Evolutionary conservation across 2,329 filamentous ascomycete species (phyloP).

Genomic region (Lithohypha guttulata): DNA sequence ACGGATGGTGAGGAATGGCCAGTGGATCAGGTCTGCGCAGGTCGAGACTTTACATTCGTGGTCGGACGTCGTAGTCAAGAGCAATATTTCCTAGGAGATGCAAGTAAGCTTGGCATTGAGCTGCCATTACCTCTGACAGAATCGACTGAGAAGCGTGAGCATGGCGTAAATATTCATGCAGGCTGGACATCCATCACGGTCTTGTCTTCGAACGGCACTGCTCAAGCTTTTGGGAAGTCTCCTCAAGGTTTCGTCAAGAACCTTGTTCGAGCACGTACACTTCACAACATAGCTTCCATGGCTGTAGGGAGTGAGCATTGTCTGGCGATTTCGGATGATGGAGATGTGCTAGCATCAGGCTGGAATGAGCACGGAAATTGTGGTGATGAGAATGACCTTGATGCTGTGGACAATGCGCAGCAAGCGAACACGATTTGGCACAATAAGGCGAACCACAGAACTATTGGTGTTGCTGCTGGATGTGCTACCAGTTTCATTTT

Average conservation of each 20-base stretch:
- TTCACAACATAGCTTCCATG: slow-evolving; percentile 53
- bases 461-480: slow-evolving; percentile 63
- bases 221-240: slow-evolving; percentile 70
- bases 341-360: slow-evolving; percentile 72
- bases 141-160: background rate
- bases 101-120: background rate
- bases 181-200: background rate
- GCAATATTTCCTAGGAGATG: background rate
- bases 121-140: background rate
- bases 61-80: slow-evolving; percentile 32
- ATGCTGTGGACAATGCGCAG: slow-evolving; percentile 51
- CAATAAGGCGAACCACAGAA: slow-evolving; percentile 24
- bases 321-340: slow-evolving; percentile 56
- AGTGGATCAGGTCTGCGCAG: slow-evolving; percentile 61
- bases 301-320: slow-evolving; percentile 83
- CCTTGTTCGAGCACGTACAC: too few species aligned
- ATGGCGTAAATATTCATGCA: background rate
- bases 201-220: slow-evolving; percentile 4
- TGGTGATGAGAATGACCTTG: slow-evolving; percentile 54
- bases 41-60: slow-evolving; percentile 75
- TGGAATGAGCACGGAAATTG: slow-evolving; percentile 99
- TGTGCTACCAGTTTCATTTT: slow-evolving; percentile 69
- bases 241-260: slow-evolving; percentile 69
- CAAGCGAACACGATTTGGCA: background rate
- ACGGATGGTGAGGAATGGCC: too few species aligned